These are phyloP conservation scores for Letharia lupina DNA, from an alignment of 495 filamentous ascomycete genomes.

Conservation along the genomic window DNA sequence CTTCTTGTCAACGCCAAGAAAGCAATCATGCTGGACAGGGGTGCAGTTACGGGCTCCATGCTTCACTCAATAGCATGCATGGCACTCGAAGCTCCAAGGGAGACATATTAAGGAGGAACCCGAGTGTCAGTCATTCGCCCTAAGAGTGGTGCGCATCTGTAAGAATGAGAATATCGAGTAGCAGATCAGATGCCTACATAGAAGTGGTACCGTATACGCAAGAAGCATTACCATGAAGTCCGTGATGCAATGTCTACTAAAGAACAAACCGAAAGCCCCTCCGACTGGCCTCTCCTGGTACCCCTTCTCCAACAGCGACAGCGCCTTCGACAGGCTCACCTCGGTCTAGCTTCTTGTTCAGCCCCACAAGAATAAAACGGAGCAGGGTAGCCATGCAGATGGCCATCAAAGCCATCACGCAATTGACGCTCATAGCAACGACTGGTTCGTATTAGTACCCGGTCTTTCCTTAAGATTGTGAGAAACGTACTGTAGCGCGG, in stretches of 20 bases:
- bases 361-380: constrained; percentile 53
- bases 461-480: neutral
- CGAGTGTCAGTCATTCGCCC: neutral
- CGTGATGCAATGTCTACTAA: constrained; percentile 23
- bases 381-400: constrained; percentile 57
- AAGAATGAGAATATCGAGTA: neutral
- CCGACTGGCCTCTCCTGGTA: constrained; percentile 46
- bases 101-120: neutral
- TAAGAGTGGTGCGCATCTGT: neutral
- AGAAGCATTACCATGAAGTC: neutral
- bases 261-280: constrained; percentile 59
- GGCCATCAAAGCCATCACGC: constrained; percentile 54
- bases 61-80: neutral
- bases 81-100: neutral
- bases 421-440: constrained; percentile 69
- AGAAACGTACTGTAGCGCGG: constrained; percentile 37
- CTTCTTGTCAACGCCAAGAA: too few species aligned
- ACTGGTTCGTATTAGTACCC: constrained; percentile 28
- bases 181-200: neutral
- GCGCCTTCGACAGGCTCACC: constrained; percentile 38
- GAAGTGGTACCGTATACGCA: neutral
- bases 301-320: constrained; percentile 28
- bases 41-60: neutral
- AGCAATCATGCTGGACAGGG: too few species aligned
- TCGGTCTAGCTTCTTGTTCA: constrained; percentile 65